Base-by-base conservation (phyloP, 2,329 filamentous ascomycete species). In the Penicillium hesseltinei region DNA sequence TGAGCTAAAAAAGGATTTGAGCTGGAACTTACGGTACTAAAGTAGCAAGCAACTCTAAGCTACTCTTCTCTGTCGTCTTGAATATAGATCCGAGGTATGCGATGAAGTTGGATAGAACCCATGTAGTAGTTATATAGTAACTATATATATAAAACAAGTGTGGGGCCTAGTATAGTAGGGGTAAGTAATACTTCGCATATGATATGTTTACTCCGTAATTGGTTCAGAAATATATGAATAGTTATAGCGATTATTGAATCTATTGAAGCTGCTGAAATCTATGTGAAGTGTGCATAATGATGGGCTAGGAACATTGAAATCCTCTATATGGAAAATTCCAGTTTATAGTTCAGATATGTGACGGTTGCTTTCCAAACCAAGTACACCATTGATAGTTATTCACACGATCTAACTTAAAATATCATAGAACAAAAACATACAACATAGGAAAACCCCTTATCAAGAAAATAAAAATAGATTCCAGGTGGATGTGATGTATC, bases 401-500 rank as follows among this genome's bases (percentile, higher is more conserved):
- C 9, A n/a, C 5, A 27, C 17, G 5, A 2, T 44, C 9, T 17
- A 17, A 8, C 15, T 43, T 29, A 2, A 7, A 29, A n/a, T n/a
- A 6, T 2, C 7, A 23, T 36, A 5, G 1, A 29, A 44, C 9
- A 27, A 7, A 10, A 44, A 25, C 4, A n/a, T n/a, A 7, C 6
- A 44, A 25, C 4, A n/a, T n/a, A 13, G 4, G 40, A 7, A 8
- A 21, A 1, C 21, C 3, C 31, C 8, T 21, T 23, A 19, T 21
- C 17, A 11, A 11, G 27, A 8, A 35, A 19, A 19, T 33, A 15
- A 51, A 51, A 51, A 51, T 44, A 43, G 38, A 31, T 19, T 43
- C 7, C 2, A 51, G 7, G 38, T 25, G 21, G 29, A 51, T 44
- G 47, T 56, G 53, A 56, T 27, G 17, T 44, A 50, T 50, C 52